Evolutionary conservation across 805 yeast species (phyloP).

Genomic region (Debaryomyces castellii): DNA sequence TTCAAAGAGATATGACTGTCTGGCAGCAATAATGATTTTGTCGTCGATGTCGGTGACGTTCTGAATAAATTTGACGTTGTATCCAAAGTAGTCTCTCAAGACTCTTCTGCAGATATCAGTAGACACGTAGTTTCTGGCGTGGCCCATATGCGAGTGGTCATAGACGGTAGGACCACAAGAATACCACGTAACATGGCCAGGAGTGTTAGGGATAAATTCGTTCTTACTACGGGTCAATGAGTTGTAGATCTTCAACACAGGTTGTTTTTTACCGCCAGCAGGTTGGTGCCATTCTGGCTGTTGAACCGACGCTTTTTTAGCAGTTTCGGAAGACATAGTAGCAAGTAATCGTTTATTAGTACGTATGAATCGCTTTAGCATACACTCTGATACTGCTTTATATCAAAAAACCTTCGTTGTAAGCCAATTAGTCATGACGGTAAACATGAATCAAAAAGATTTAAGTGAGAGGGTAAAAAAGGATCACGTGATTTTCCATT

Average conservation of each 20-base stretch:
- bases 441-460: background rate
- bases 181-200: slow-evolving; percentile 83
- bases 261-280: slow-evolving; percentile 9
- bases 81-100: slow-evolving; percentile 87
- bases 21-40: slow-evolving; percentile 90
- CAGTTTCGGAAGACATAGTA: slow-evolving; percentile 18
- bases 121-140: slow-evolving; percentile 94
- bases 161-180: slow-evolving; percentile 99
- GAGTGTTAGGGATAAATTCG: slow-evolving; percentile 67
- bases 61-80: slow-evolving; percentile 83
- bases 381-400: slow-evolving; percentile 2
- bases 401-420: background rate
- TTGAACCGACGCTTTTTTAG: slow-evolving; percentile 27
- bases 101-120: slow-evolving; percentile 91
- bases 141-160: slow-evolving; percentile 97
- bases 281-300: slow-evolving; percentile 41
- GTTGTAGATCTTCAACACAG: slow-evolving; percentile 66
- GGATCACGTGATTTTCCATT: background rate
- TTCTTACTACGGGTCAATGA: slow-evolving; percentile 80
- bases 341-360: slow-evolving; percentile 3
- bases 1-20: slow-evolving; percentile 81
- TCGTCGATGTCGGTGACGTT: slow-evolving; percentile 99
- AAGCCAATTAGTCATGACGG: background rate
- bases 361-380: slow-evolving; percentile 6
- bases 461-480: background rate